These are phyloP conservation scores for Beta vulgaris DNA, from an alignment of 148 eudicot species.

Conservation along the genomic window DNA sequence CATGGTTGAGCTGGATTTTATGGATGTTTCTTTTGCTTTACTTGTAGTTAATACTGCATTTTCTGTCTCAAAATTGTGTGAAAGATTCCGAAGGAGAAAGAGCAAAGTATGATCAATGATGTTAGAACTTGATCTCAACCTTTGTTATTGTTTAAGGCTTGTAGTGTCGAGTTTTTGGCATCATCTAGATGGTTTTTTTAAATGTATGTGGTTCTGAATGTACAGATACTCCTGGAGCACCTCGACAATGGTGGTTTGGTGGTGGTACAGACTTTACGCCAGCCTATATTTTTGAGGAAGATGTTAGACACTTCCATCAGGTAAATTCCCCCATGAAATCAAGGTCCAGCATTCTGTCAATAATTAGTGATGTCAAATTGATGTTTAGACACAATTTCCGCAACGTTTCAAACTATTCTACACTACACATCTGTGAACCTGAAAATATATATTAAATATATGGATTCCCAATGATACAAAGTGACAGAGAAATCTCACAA, in stretches of 20 bases:
- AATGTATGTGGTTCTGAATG: constrained; percentile 16
- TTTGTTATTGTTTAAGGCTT: not conserved
- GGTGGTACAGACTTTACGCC: constrained; percentile 99
- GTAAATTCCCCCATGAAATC: constrained; percentile 36
- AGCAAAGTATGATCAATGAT: not conserved
- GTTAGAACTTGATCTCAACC: not conserved
- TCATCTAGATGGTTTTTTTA: not conserved
- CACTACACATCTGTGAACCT: not conserved
- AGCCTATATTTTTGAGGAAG: constrained; percentile 94
- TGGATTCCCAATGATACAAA: too few species aligned
- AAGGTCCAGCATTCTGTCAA: not conserved
- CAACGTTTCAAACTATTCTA: too few species aligned
- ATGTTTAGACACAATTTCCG: not conserved
- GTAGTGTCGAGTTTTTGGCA: not conserved
- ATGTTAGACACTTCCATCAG: constrained; percentile 93
- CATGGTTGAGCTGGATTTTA: not conserved
- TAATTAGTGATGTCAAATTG: not conserved
- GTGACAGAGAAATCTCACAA: too few species aligned
- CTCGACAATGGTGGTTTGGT: constrained; percentile 99
- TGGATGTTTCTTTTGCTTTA: not conserved
- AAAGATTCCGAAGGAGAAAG: not conserved
- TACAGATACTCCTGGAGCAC: constrained; percentile 93
- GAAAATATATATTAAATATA: not conserved
- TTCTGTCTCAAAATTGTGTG: not conserved
- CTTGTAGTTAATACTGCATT: not conserved